Conservation (phyloP, 257 asterid species). For the Ocimum tenuiflorum region DNA sequence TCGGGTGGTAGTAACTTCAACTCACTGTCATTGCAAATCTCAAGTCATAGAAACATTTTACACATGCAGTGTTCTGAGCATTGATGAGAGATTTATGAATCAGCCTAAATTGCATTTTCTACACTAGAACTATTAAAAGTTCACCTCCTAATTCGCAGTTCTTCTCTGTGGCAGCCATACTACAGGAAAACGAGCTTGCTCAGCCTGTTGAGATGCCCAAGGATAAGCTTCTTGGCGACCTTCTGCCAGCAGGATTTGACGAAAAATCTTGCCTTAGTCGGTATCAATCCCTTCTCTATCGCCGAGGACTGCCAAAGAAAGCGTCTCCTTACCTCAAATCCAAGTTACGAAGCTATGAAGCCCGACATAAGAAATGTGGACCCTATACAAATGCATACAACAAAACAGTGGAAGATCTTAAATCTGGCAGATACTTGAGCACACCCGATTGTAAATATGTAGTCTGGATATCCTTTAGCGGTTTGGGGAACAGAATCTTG, state of each 20-base stretch:
- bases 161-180: slow-evolving; percentile 25
- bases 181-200: slow-evolving; percentile 23
- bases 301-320: slow-evolving; percentile 23
- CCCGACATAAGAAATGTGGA: slow-evolving; percentile 62
- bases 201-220: slow-evolving; percentile 30
- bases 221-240: slow-evolving; percentile 51
- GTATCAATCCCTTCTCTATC: slow-evolving; percentile 41
- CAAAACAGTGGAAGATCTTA: slow-evolving; percentile 38
- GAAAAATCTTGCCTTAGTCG: slow-evolving; percentile 62
- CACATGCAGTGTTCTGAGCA: no score
- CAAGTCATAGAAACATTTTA: no score
- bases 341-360: slow-evolving; percentile 53
- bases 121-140: no score
- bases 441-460: slow-evolving; percentile 52
- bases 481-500: slow-evolving; percentile 67
- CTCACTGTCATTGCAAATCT: no score
- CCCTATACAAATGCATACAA: slow-evolving; percentile 54
- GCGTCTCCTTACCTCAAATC: slow-evolving; percentile 63
- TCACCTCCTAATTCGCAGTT: not conserved
- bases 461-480: slow-evolving; percentile 65
- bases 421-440: slow-evolving; percentile 28
- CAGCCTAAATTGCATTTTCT: no score
- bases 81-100: no score
- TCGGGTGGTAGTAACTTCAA: no score
- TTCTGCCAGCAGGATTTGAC: slow-evolving; percentile 55